Base-by-base conservation (phyloP, 176 grass and related monocot species). In the Thinopyrum elongatum region DNA sequence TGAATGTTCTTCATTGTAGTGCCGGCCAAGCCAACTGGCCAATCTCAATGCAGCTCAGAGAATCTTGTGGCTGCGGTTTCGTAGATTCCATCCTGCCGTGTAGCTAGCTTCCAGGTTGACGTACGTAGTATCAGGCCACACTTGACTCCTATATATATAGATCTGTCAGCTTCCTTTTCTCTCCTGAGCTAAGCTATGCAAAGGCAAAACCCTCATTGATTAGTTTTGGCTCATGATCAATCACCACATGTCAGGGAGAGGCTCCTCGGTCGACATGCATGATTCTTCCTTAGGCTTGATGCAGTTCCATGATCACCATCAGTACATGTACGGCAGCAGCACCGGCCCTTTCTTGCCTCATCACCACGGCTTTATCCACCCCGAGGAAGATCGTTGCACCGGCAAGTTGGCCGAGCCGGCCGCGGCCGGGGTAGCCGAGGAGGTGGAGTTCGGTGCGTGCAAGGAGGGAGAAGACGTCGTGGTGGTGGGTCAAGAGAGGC, bases 221-320 rank as follows among this genome's bases (percentile, higher is more conserved):
- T 30, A 51, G 53, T 49, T 75, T 7, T 78, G 41, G 69, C 23
- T 36, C 1, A 22, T 29, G 58, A 78, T 90, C 51, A 51, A 76
- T 61, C 83, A 49, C 17, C 71, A 41, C 9, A 87, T 78, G 89
- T 74, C 80, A 27, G 80, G 84, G 16, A 83, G 84, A 83, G 57
- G 74, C 13, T 83, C 84, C 47, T 51, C 47, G 0, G 47, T 51
- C 27, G 65, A 90, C 80, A 79, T 83, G 89, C 80, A 87, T 27
- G 84, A 90, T 90, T 87, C 86, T 59, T 83, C 80, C 16, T 74
- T 87, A 16, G 74, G 84, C 57, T 38, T 87, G 84, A 79, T 90
- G 65, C 89, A 87, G 80, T 90, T 86, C 19, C 88, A 83, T 46
- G 84, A 87, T 44, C 88, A 74, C 49, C 79, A 81, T 19, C 82